Base-by-base conservation (phyloP, 2,329 filamentous ascomycete species). In the Claviceps pazoutovae region DNA sequence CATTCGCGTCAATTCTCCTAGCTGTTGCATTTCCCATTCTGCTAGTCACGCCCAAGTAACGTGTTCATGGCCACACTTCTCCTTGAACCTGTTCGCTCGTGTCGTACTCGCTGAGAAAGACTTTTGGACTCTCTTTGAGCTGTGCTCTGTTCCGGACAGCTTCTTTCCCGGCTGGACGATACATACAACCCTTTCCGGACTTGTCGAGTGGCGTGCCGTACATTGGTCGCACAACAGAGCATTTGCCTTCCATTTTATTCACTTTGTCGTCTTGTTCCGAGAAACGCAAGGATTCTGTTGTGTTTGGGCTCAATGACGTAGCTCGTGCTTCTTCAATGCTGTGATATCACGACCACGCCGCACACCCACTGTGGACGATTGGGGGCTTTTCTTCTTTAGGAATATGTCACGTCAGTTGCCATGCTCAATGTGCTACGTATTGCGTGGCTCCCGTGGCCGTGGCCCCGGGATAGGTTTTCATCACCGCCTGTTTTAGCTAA, bases 141-240 rank as follows among this genome's bases (percentile, higher is more conserved):
- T 51, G 21, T 30, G 43, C 42, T 51, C 34, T 47, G 14, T 38
- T 19, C 23, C 23, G 34, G 46, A 41, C 26, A 21, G 23, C 30
- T n/a, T 42, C 17, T 23, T 42, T 23, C 37, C 38, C 13, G 43
- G 17, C n/a, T 21, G 13, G 36, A 34, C 21, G 41, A 45, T n/a
- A 37, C 37, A 44, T 26, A 16, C 30, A 21, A 7, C 36, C 41
- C 23, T 46, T 42, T 48, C 23, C 23, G 14, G 48, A 45, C 50
- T 42, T 48, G 30, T 34, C 46, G 41, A 55, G 53, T 55, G 53
- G 51, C 51, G 46, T 47, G 51, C 16, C 38, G 17, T 37, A 38
- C 21, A 50, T 50, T 45, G 48, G 53, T 55, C 49, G 47, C 53
- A 55, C 53, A 38, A 34, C 46, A n/a, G 41, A 36, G 16, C 39